Base-by-base conservation (phyloP, 2,329 filamentous ascomycete genomes). In the Aspergillus sp. region DNA sequence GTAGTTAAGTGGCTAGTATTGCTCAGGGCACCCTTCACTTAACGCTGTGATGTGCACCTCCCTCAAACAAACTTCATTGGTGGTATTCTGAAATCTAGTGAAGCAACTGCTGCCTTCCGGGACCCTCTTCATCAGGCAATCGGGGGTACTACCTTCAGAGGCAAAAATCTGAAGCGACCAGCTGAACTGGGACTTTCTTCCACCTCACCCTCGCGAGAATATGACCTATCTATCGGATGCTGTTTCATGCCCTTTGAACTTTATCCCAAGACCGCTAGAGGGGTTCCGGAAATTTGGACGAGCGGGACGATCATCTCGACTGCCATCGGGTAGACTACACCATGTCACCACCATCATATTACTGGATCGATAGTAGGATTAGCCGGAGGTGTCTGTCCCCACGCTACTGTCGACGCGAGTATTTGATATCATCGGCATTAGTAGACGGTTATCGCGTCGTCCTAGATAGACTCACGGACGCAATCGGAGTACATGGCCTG, bases 201-300 rank as follows among this genome's bases (percentile, higher is more conserved):
- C 42, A 30, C 38, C 39, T 41, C 17, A 23, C 39, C 44, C 39
- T 54, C 48, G 48, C 30, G 36, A 25, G 4, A 61, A 58, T 60
- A 39, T 63, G 61, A 63, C 55, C 58, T 63, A 41, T 61, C 61
- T 54, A 27, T 41, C 44, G 52, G n/a, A 39, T 36, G 42, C 38
- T 42, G 55, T 59, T 61, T 58, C 58, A 48, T 55, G 41, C 39
- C 61, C 38, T 42, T 52, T 49, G 51, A 55, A 42, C 42, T 55
- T 47, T 55, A 47, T 42, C 39, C 27, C 53, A 55, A 27, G 53
- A 44, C 53, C 61, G 55, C 59, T 61, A 61, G 58, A 61, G 39
- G 58, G 13, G 56, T 42, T 60, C 62, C 62, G 62, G 60, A 62
- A 62, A 64, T 62, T 57, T 64, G 60, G 62, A 62, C 54, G 54